Percentiles rank a stretch among this genome's conserved stretches.
Conservation (phyloP, 1,284 basidiomycete species). For the Xanthoconium separans region DNA sequence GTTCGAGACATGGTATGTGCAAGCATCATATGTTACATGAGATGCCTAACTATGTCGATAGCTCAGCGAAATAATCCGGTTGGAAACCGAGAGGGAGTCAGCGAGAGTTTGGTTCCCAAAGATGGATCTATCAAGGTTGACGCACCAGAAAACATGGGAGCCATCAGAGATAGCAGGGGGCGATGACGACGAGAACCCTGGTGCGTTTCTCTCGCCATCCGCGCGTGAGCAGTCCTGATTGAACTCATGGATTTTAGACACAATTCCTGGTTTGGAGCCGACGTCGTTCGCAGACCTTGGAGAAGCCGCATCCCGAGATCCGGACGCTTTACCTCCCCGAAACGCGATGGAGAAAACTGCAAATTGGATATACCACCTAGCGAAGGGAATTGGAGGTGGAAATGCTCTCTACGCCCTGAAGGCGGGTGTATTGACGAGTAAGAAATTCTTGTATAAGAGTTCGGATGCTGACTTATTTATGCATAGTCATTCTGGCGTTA, state of each 20-base stretch:
- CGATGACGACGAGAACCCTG: constrained; percentile 56
- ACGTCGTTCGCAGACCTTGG: constrained; percentile 49
- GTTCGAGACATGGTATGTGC: constrained; percentile 46
- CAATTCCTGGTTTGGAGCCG: constrained; percentile 57
- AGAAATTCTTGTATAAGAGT: constrained; percentile 3
- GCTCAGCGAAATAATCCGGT: constrained; percentile 53
- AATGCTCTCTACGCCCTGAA: constrained; percentile 78
- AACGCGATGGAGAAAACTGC: constrained; percentile 55
- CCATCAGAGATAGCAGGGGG: constrained; percentile 42
- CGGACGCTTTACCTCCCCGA: constrained; percentile 69
- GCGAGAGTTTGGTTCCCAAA: constrained; percentile 71
- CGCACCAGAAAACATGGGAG: constrained; percentile 49
- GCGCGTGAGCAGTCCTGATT: neutral
- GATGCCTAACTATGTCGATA: constrained; percentile 23
- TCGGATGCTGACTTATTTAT: neutral
- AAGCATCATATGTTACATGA: constrained; percentile 27
- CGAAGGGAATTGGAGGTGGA: constrained; percentile 47
- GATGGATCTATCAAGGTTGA: constrained; percentile 39
- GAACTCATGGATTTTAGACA: constrained; percentile 38
- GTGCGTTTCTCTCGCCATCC: constrained; percentile 27
- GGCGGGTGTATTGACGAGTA: constrained; percentile 67
- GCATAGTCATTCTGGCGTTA: constrained; percentile 55
- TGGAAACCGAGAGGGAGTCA: constrained; percentile 54
- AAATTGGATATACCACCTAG: constrained; percentile 43
- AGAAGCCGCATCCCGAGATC: constrained; percentile 58